A percentile compares a stretch with the other conserved stretches of the same genome.
Conservation (phyloP, 306 rosid species). For the Malus sylvestris region DNA sequence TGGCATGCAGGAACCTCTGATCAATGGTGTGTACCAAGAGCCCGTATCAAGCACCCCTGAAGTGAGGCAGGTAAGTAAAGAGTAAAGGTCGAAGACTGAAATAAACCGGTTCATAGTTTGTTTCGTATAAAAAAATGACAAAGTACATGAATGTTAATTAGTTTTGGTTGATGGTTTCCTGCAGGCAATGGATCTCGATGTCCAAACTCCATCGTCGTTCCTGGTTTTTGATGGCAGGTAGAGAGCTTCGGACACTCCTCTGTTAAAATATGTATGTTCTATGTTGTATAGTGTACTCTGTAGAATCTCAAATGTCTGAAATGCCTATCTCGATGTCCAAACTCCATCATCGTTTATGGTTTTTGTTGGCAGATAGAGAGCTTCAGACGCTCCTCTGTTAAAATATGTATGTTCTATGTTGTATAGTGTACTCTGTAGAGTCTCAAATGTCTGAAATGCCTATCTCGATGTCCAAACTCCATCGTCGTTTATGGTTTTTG, state of each 20-base stretch:
- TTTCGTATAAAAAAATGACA: background rate
- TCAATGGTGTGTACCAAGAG: slow-evolving; percentile 36
- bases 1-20: slow-evolving; percentile 35
- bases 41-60: slow-evolving; percentile 37
- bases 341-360: slow-evolving; percentile 30
- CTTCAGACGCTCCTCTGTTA: slow-evolving; percentile 19
- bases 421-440: slow-evolving; percentile 17
- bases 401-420: slow-evolving; percentile 1
- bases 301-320: slow-evolving; percentile 11
- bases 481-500: slow-evolving; percentile 18
- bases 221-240: slow-evolving; percentile 37
- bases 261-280: slow-evolving; percentile 1
- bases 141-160: slow-evolving; percentile 8
- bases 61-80: slow-evolving; percentile 35
- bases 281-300: slow-evolving; percentile 8
- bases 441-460: background rate
- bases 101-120: background rate
- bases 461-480: slow-evolving; percentile 37
- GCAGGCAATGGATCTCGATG: slow-evolving; percentile 52
- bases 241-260: slow-evolving; percentile 28
- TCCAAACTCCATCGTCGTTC: slow-evolving; percentile 46
- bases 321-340: slow-evolving; percentile 26
- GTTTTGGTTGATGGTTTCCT: slow-evolving; percentile 11
- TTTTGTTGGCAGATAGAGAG: slow-evolving; percentile 24
- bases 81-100: background rate